These are phyloP conservation scores for Cocos nucifera DNA, from an alignment of 176 grass and related monocot species.

Conservation along the genomic window DNA sequence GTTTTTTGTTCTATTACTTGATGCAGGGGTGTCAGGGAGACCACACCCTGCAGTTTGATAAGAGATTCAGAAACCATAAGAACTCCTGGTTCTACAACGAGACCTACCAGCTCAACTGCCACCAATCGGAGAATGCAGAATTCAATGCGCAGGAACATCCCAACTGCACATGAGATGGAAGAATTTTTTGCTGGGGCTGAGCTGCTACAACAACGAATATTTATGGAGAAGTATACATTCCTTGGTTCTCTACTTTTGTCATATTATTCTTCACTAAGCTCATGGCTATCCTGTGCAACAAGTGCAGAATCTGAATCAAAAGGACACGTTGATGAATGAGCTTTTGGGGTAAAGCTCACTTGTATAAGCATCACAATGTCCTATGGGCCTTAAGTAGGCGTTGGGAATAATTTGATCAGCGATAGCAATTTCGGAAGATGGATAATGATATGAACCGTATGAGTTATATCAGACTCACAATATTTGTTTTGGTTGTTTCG, in stretches of 20 bases:
- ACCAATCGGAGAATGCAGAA: constrained; percentile 19
- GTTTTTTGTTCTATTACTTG: not conserved
- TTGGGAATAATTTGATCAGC: too few species aligned
- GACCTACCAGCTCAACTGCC: constrained; percentile 22
- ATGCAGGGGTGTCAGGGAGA: constrained; percentile 51
- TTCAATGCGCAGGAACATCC: constrained; percentile 22
- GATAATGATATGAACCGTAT: too few species aligned
- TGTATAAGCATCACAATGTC: too few species aligned
- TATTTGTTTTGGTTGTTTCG: not conserved
- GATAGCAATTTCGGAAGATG: too few species aligned
- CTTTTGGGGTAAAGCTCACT: too few species aligned
- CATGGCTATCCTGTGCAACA: too few species aligned
- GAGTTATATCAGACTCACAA: too few species aligned
- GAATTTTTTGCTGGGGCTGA: constrained; percentile 58
- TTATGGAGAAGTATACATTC: constrained; percentile 45
- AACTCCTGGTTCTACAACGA: constrained; percentile 57
- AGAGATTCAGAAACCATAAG: constrained; percentile 39
- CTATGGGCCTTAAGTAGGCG: too few species aligned
- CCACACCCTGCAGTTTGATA: constrained; percentile 61
- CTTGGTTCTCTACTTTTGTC: not conserved
- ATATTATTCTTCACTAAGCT: not conserved
- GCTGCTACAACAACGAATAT: constrained; percentile 30
- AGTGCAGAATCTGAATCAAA: too few species aligned
- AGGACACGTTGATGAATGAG: too few species aligned
- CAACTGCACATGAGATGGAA: constrained; percentile 47